Percentiles rank a stretch among this genome's conserved stretches.
phyloP scores from a whole-genome alignment of 306 rosid species.

The Trichosanthes truncata region DNA sequence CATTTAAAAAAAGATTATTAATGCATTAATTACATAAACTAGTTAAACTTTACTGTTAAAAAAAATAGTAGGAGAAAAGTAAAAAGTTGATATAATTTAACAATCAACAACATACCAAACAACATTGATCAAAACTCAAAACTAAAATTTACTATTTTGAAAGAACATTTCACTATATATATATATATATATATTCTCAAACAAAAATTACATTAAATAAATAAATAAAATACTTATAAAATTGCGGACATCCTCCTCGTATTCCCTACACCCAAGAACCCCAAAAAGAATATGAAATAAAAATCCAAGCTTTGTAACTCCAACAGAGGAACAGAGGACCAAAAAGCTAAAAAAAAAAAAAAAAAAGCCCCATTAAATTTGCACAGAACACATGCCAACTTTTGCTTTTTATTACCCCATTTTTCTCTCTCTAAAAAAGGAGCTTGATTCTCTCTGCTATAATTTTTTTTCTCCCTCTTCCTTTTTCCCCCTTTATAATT shows the following conservation, averaged over 20 bases:
- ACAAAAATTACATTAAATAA: background rate
- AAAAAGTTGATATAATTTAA: too few relatives aligned
- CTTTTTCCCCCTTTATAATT: background rate
- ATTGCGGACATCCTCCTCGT: background rate
- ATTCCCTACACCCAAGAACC: background rate
- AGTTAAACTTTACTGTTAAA: too few relatives aligned
- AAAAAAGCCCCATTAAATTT: background rate
- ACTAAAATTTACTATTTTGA: background rate
- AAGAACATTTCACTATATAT: too few relatives aligned
- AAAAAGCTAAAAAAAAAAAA: too few relatives aligned
- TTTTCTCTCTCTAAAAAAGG: slow-evolving; percentile 8
- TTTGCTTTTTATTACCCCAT: slow-evolving; percentile 43
- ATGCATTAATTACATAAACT: too few relatives aligned
- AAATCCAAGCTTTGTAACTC: background rate
- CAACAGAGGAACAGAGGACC: background rate
- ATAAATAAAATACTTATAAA: background rate
- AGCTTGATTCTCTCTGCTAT: slow-evolving; percentile 14
- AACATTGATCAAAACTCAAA: background rate
- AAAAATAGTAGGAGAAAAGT: too few relatives aligned
- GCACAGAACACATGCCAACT: slow-evolving; percentile 24
- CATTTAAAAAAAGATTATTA: too few relatives aligned
- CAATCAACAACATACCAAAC: too few relatives aligned
- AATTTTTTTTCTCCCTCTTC: background rate
- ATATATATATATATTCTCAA: too few relatives aligned
- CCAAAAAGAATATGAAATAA: background rate